Evolutionary conservation across 2,329 filamentous ascomycete genomes (phyloP), one percentile per base, ranked within the genome.

Genomic region (Paecilomyces dactylethromorphus): DNA sequence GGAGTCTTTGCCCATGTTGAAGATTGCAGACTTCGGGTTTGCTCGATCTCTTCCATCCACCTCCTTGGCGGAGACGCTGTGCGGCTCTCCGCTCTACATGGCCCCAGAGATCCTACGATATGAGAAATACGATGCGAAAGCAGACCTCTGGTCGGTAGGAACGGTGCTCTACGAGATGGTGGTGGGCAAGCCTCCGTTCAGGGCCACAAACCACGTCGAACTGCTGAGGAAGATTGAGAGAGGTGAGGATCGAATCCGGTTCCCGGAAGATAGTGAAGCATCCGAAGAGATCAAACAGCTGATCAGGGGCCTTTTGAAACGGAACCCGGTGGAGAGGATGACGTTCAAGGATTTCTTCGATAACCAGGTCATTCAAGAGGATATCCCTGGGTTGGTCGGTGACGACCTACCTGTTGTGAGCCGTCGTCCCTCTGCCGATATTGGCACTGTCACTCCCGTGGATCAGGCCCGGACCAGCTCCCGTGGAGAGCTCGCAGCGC

Each of bases 1-100:
- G 31, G 82, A 85, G 56, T 94, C 92, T 18, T 77, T 99, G 50
- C 94, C 94, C 3, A 95, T 97, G 88, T 84, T 99, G 60, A 99
- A 99, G 78, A 87, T 99, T 66, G 94, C 94, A 59, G 94, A 99
- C 77, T 99, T 99, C 71, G 94, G 94, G n/a, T 99, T 99, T 72
- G 94, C 94, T 58, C 87, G 94, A 58, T 91, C 95, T 58, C 79
- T 99, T 54, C 93, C 94, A 1, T 87, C 90, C 7, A 96, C 93
- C 0, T 93, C 92, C 4, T 82, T 99, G 63, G 94, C 94, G 11
- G 94, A 99, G 73, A 99, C 94, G 0, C 84, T 99, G 0, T 99
- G 94, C 74, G 94, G 94, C 18, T 97, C 94, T 12, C 94, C 94
- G 10, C 80, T 99, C 26, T 99, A 99, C 78, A 99, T 99, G 94